A percentile compares a stretch with the other conserved stretches of the same genome.
phyloP scores from a whole-genome alignment of 2,329 filamentous ascomycete species.

The Ceratocystis harringtonii region DNA sequence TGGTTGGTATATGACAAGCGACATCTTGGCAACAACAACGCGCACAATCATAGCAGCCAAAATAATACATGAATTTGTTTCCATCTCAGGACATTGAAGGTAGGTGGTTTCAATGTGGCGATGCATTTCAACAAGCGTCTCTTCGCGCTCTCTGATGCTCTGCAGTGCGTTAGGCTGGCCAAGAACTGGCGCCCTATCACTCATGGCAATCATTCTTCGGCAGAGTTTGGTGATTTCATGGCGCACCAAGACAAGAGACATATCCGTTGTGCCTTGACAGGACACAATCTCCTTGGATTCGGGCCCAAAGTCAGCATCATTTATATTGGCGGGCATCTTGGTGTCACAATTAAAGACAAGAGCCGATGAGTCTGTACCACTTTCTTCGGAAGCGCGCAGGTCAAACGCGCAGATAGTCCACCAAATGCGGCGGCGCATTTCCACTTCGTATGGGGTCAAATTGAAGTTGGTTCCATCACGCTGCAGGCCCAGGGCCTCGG shows the following conservation, averaged over 20 bases:
- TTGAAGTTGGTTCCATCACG: conserved; percentile 37
- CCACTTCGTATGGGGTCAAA: conserved; percentile 42
- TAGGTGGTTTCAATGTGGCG: conserved; percentile 41
- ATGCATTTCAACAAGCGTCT: conserved; percentile 26
- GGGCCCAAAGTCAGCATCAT: conserved; percentile 34
- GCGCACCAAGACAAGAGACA: conserved; percentile 34
- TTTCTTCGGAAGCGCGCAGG: conserved; percentile 38
- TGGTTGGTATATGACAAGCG: conserved; percentile 62
- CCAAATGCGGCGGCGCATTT: conserved; percentile 46
- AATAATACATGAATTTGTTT: conserved; percentile 43
- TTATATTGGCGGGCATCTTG: conserved; percentile 34
- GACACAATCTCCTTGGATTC: conserved; percentile 35
- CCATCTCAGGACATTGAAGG: conserved; percentile 35
- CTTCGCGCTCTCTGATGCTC: conserved; percentile 14
- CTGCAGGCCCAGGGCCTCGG: conserved; percentile 45
- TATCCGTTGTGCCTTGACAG: conserved; percentile 37
- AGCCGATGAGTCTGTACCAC: conserved; percentile 28
- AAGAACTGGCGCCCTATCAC: conserved; percentile 9
- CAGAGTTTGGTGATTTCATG: conserved; percentile 31
- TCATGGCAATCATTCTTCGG: conserved; percentile 20
- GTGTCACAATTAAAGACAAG: conserved; percentile 32
- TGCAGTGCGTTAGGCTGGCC: conserved; percentile 14
- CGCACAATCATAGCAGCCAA: conserved; percentile 52
- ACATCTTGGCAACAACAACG: conserved; percentile 64
- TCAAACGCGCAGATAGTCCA: conserved; percentile 46